Percentiles rank a stretch among this genome's conserved stretches.
Evolutionary conservation across 2,329 filamentous ascomycete genomes (phyloP).

Genomic region (Clarireedia monteithiana): DNA sequence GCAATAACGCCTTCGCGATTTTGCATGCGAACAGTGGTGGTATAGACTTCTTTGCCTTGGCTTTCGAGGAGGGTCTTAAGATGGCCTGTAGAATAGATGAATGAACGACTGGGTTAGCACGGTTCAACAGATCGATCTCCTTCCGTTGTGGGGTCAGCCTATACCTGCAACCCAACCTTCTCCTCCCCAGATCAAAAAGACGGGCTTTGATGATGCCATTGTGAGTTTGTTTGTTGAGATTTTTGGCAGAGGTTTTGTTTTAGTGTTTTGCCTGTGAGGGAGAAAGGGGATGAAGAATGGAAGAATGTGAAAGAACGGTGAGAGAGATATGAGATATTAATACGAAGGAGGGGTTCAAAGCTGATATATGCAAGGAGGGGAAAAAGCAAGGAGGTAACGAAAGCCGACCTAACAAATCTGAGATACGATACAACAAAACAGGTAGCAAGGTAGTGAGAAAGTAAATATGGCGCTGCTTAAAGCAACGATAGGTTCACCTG

Average conservation of each 20-base stretch:
- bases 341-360: neutral
- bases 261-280: too few species aligned
- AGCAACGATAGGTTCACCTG: too few species aligned
- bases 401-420: neutral
- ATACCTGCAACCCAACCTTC: conserved; percentile 44
- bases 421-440: neutral
- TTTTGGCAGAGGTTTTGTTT: too few species aligned
- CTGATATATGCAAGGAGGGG: conserved; percentile 6
- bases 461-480: too few species aligned
- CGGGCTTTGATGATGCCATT: conserved; percentile 20
- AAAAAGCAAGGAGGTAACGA: neutral
- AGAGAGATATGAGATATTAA: neutral
- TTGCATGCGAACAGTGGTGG: conserved; percentile 58
- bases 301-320: conserved; percentile 3
- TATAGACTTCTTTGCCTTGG: conserved; percentile 51
- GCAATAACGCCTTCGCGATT: conserved; percentile 48
- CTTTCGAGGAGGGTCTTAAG: conserved; percentile 49
- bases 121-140: neutral
- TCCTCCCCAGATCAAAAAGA: conserved; percentile 57
- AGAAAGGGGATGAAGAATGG: neutral
- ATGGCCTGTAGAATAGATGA: conserved; percentile 34
- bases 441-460: neutral
- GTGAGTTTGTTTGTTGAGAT: neutral
- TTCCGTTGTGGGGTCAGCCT: neutral
- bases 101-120: neutral